These are phyloP conservation scores for Eucalyptus viminalis DNA, from an alignment of 345 rosid genomes.

Conservation along the genomic window DNA sequence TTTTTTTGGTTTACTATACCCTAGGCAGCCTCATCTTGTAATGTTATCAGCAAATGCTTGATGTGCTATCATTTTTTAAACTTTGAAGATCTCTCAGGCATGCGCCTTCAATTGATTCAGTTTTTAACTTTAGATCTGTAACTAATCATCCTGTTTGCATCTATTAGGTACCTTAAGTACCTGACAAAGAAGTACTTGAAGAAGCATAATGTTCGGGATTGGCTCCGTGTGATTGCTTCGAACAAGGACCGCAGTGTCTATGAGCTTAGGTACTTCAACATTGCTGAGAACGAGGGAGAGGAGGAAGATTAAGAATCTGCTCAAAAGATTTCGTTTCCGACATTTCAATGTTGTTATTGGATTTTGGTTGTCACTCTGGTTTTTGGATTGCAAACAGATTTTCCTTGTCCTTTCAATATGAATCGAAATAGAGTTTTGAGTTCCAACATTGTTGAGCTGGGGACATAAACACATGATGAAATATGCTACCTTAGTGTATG, in stretches of 20 bases:
- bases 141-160: background rate
- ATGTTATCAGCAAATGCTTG: background rate
- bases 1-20: background rate
- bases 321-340: background rate
- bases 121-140: background rate
- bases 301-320: conserved; percentile 52
- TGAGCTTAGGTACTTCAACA: conserved; percentile 90
- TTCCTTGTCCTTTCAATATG: background rate
- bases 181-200: conserved; percentile 87
- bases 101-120: background rate
- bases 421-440: background rate
- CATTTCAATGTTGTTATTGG: background rate
- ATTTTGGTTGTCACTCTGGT: background rate
- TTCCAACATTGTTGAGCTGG: background rate
- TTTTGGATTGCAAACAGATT: background rate
- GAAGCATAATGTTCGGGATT: conserved; percentile 91
- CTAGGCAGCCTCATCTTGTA: background rate
- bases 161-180: conserved; percentile 65
- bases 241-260: conserved; percentile 81
- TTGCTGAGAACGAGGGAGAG: conserved; percentile 90
- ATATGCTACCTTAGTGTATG: background rate
- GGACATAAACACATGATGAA: background rate
- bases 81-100: background rate
- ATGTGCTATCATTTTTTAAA: background rate
- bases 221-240: conserved; percentile 87